Evolutionary conservation across 139 green algal genomes (phyloP), one percentile per base, ranked within the genome.

Genomic region (Chlamydomonas incerta): DNA sequence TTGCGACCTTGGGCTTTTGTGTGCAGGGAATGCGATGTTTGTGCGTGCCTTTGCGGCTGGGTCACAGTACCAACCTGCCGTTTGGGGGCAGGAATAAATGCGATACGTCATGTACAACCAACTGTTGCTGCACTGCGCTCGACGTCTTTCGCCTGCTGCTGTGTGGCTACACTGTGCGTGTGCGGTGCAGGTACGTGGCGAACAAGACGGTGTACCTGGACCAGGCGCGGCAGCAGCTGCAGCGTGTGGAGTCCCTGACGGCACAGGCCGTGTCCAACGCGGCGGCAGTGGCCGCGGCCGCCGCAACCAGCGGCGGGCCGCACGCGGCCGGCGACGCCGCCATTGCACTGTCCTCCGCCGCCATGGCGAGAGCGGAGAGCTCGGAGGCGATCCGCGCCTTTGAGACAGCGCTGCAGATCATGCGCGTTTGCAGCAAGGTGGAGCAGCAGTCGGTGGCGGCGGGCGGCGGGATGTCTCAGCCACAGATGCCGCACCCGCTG

Each of bases 131-230:
- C n/a, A n/a, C n/a, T n/a, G n/a, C n/a, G n/a, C n/a, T n/a, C n/a
- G n/a, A n/a, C n/a, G n/a, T n/a, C n/a, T n/a, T n/a, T n/a, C n/a
- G n/a, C n/a, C n/a, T n/a, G n/a, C n/a, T n/a, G n/a, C n/a, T 50
- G 41, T 50, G 41, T 50, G 41, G 6, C 6, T 50, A 50, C 41
- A n/a, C n/a, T n/a, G 41, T 50, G 41, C 8, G 41, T 50, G 41
- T 50, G 5, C 41, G 41, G 8, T 8, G 41, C 41, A 50, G 88
- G 88, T 92, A 90, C 67, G 63, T 76, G 1, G 74, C 73, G n/a
- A 92, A 88, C 74, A 88, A 88, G 55, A 57, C 81, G 37, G 84
- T 82, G 33, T 90, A 92, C 57, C 68, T 92, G 35, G 84, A 89
- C 37, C 84, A 87, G 58, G 80, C 80, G 23, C 34, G 66, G 52